phyloP scores from a whole-genome alignment of 805 yeast species.

The Monosporozyma aerobia region DNA sequence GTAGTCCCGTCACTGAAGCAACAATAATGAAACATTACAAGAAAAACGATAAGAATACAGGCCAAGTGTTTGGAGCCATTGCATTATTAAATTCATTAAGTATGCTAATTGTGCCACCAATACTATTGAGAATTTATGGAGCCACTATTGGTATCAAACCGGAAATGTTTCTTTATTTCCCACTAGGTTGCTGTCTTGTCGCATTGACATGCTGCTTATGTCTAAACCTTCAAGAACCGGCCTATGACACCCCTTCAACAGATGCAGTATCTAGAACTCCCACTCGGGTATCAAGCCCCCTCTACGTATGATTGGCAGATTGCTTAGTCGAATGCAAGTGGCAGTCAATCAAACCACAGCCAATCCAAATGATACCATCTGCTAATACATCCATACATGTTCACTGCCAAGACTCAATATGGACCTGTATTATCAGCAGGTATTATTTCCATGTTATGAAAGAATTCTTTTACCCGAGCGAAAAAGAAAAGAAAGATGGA shows the following conservation, averaged over 20 bases:
- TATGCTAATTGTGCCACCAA: constrained; percentile 41
- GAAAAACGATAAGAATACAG: constrained; percentile 45
- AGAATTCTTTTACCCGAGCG: neutral
- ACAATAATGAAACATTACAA: constrained; percentile 53
- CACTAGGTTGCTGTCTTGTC: constrained; percentile 9
- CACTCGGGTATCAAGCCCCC: too few relatives aligned
- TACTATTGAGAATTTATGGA: constrained; percentile 41
- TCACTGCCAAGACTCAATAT: too few relatives aligned
- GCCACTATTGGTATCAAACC: constrained; percentile 34
- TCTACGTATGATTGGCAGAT: too few relatives aligned
- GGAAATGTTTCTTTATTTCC: constrained; percentile 29
- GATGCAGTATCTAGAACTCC: too few relatives aligned
- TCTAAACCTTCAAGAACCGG: neutral
- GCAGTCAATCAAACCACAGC: too few relatives aligned
- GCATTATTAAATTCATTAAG: constrained; percentile 47
- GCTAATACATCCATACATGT: too few relatives aligned
- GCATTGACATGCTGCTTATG: neutral
- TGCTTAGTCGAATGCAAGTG: too few relatives aligned
- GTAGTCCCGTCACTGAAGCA: constrained; percentile 51
- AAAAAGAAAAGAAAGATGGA: neutral
- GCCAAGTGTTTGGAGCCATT: constrained; percentile 66
- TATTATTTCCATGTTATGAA: too few relatives aligned
- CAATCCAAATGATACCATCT: too few relatives aligned
- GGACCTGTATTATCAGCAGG: too few relatives aligned
- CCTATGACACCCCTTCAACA: neutral